Evolutionary conservation across 2,329 filamentous ascomycete species (phyloP), one percentile per base, ranked within the genome.

Genomic region (Penicillium digitatum): DNA sequence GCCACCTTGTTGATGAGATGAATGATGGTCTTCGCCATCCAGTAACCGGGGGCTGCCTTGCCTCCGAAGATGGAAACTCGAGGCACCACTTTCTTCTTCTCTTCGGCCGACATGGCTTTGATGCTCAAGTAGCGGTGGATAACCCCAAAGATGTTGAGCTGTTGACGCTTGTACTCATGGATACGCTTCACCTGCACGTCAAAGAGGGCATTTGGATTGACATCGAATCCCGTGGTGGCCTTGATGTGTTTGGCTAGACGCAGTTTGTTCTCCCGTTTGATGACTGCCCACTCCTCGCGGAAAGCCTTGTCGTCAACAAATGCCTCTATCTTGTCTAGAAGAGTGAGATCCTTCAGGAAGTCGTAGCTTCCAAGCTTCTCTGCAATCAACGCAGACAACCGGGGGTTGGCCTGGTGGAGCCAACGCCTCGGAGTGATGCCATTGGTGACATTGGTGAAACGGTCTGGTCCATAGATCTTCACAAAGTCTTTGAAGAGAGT

Each of bases 401-500:
- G 85, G 11, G 93, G 94, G 72, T 99, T 99, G 57, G 94, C 94
- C 75, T 99, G 94, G 78, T 99, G 92, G 55, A 99, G 81, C 94
- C 94, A 99, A 70, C 94, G 84, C 67, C 94, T 84, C 11, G 94
- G 94, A 0, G 94, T 99, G 71, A 99, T 95, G 56, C 94, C 94
- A 73, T 99, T 99, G 62, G 94, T 99, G 61, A 99, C 93, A 67
- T 99, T 99, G 55, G 90, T 95, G 76, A 99, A 99, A 75, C 96
- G 96, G 81, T 99, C 94, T 0, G 88, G 87, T 3, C 94, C 94
- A 67, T 94, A 99, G 62, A 99, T 90, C 65, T 85, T 83, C 56
- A 99, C 93, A 74, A 99, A 99, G 74, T 99, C 94, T 75, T 94
- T 96, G 85, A 99, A 97, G 65, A 99, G 95, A n/a, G 94, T 99